Evolutionary conservation across 2,329 filamentous ascomycete species (phyloP), one percentile per base, ranked within the genome.

Genomic region (Huntiella bhutanensis): DNA sequence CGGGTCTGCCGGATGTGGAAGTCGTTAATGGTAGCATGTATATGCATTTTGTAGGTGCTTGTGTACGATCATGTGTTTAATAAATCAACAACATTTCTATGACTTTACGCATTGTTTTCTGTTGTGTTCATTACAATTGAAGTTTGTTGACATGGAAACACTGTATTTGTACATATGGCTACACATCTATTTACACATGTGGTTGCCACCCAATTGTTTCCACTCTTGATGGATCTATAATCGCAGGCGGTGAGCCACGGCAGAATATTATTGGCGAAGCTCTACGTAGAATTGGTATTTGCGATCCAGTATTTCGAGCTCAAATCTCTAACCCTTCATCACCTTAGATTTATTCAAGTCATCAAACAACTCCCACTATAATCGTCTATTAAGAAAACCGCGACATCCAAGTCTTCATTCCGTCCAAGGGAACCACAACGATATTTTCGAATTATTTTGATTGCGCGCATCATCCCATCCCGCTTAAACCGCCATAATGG

Each of bases 401-500:
- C 22, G 22, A 28, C 33, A 43, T 43, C 15, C 11, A 43, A 32
- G 28, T 12, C 41, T 12, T 13, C 19, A 33, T 32, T 13, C 4
- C 19, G 8, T 28, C 22, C 17, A 15, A 33, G 13, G 3, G 16
- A 22, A 16, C 11, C 4, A 11, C 11, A 3, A 13, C 10, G 6
- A 4, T 15, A 28, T 44, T n/a, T 13, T 44, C 33, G 22, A 33
- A 41, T 13, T 22, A 22, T 22, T 6, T 11, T 11, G 11, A 16
- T 22, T 10, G 12, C 39, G 28, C 39, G 28, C 15, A 11, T 42
- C 13, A 16, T 46, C 35, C n/a, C 19, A 40, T 33, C 43, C 12
- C 17, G 32, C 32, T 13, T 39, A 19, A 16, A 16, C 5, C 33
- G 16, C 7, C n/a, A 43, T 16, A 48, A 88, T 92, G 77, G 82